Conservation (phyloP, 768 basidiomycete species). For the Termitomyces sp. region DNA sequence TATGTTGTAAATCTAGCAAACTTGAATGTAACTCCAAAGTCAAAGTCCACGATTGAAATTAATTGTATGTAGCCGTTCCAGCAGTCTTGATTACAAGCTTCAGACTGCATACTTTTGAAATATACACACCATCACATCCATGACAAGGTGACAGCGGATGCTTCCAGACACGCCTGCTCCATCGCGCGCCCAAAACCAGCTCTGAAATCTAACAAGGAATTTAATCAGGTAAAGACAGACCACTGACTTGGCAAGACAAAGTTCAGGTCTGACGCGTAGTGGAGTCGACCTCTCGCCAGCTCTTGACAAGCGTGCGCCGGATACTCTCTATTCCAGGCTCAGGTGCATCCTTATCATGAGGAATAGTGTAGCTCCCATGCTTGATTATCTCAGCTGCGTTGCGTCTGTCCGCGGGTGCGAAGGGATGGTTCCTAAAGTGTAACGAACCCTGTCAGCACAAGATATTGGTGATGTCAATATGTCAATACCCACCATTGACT, state of each 20-base stretch:
- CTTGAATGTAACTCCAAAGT: no score
- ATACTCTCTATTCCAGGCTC: slow-evolving; percentile 14
- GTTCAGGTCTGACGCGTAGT: slow-evolving; percentile 9
- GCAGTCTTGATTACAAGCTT: background rate
- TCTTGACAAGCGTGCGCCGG: slow-evolving; percentile 14
- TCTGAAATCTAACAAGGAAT: background rate
- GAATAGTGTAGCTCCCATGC: slow-evolving; percentile 1
- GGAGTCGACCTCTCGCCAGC: slow-evolving; percentile 14
- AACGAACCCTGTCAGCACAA: background rate
- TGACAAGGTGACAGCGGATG: background rate
- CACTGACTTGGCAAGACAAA: background rate
- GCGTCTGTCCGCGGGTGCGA: slow-evolving; percentile 40
- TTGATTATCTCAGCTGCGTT: background rate
- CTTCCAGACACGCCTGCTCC: background rate
- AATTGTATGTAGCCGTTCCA: background rate
- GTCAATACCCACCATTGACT: slow-evolving; percentile 27
- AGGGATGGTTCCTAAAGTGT: slow-evolving; percentile 52
- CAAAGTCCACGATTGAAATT: background rate
- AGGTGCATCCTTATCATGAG: slow-evolving; percentile 7
- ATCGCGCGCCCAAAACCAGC: no score
- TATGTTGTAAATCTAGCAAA: background rate
- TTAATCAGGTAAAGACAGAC: background rate
- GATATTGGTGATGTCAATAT: background rate
- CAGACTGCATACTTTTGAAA: background rate
- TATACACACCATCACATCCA: background rate